These are phyloP conservation scores for Magnaporthales sp. DNA, from an alignment of 2,329 filamentous ascomycete genomes.

Conservation along the genomic window DNA sequence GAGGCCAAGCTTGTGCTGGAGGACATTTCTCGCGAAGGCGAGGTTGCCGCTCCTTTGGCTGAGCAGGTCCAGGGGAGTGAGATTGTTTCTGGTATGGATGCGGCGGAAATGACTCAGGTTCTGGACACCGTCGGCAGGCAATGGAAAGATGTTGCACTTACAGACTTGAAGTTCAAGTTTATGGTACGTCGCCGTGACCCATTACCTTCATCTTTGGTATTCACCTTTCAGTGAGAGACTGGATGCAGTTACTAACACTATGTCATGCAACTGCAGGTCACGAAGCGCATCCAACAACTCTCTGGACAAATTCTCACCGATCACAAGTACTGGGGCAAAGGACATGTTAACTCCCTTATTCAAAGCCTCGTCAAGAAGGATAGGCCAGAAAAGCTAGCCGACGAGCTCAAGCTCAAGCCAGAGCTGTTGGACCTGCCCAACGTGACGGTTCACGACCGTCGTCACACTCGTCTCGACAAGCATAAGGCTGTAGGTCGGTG, in stretches of 20 bases:
- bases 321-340: slow-evolving; percentile 48
- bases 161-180: slow-evolving; percentile 58
- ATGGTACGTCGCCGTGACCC: slow-evolving; percentile 45
- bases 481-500: slow-evolving; percentile 44
- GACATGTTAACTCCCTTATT: slow-evolving; percentile 46
- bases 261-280: slow-evolving; percentile 43
- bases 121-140: slow-evolving; percentile 38
- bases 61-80: slow-evolving; percentile 13
- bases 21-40: slow-evolving; percentile 3
- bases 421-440: slow-evolving; percentile 53
- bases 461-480: slow-evolving; percentile 62
- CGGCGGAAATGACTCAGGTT: slow-evolving; percentile 32
- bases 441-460: slow-evolving; percentile 55
- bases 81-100: slow-evolving; percentile 13
- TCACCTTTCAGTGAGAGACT: not conserved
- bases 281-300: slow-evolving; percentile 73
- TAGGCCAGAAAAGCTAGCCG: slow-evolving; percentile 53
- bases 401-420: slow-evolving; percentile 41
- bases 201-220: not conserved
- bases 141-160: slow-evolving; percentile 51
- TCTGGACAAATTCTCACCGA: slow-evolving; percentile 73
- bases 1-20: slow-evolving; percentile 16
- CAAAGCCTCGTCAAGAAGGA: slow-evolving; percentile 42
- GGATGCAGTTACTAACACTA: not conserved
- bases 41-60: slow-evolving; percentile 1